A percentile compares a stretch with the other conserved stretches of the same genome.
These are phyloP conservation scores for Saturnispora quitensis DNA, from an alignment of 805 yeast species.

Conservation along the genomic window DNA sequence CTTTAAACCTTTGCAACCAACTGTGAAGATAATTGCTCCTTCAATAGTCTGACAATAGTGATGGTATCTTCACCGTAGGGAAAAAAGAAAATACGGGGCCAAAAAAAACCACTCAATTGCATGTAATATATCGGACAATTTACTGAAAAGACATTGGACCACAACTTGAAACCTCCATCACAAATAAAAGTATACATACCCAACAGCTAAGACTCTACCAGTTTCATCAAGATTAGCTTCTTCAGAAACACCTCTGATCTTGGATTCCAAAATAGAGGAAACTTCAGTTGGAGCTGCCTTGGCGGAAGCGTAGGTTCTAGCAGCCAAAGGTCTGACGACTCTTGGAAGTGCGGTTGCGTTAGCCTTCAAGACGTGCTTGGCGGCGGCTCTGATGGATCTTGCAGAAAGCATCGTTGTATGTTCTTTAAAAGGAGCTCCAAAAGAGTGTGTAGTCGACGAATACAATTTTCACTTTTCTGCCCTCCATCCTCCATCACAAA, in stretches of 20 bases:
- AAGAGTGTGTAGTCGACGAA: not conserved
- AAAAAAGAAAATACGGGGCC: not conserved
- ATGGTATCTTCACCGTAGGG: not conserved
- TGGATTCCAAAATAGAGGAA: slow-evolving; percentile 96
- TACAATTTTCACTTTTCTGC: not conserved
- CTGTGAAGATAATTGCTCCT: not conserved
- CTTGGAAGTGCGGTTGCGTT: slow-evolving; percentile 38
- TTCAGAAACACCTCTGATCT: slow-evolving; percentile 97
- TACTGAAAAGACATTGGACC: not conserved
- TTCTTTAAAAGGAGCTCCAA: not conserved
- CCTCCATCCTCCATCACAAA: not conserved
- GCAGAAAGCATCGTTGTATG: slow-evolving; percentile 59
- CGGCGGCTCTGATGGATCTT: slow-evolving; percentile 81
- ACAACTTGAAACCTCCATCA: not conserved
- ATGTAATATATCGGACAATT: not conserved
- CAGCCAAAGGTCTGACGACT: slow-evolving; percentile 63
- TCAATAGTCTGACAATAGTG: not conserved
- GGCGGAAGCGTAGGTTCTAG: slow-evolving; percentile 83
- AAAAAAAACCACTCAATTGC: not conserved
- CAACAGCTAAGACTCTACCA: slow-evolving; percentile 98
- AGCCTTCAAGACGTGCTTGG: slow-evolving; percentile 62
- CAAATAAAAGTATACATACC: slow-evolving; percentile 40
- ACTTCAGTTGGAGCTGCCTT: slow-evolving; percentile 99
- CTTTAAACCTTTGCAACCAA: not conserved
- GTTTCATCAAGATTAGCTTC: slow-evolving; percentile 98